These are phyloP conservation scores for Penicillium sp. DNA, from an alignment of 2,329 filamentous ascomycete species.

Conservation along the genomic window DNA sequence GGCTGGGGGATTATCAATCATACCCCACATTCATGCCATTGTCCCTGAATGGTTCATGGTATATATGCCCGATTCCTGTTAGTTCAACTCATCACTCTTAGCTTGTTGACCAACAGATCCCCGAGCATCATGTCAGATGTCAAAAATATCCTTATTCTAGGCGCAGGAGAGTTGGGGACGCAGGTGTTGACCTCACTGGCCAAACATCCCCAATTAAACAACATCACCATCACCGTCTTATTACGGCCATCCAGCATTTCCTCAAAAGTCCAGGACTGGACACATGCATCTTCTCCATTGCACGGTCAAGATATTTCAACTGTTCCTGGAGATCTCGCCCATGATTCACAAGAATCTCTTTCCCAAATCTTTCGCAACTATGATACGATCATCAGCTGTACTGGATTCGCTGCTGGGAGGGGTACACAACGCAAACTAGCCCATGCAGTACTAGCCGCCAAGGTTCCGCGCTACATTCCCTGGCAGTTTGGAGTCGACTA, in stretches of 20 bases:
- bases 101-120: no score
- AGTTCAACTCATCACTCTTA: no score
- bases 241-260: conserved; percentile 54
- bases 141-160: conserved; percentile 58
- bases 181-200: conserved; percentile 57
- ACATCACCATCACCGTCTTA: conserved; percentile 53
- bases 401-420: conserved; percentile 59
- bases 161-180: conserved; percentile 67
- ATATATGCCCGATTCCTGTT: no score
- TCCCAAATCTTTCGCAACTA: conserved; percentile 43
- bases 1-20: no score
- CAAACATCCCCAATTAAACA: conserved; percentile 44
- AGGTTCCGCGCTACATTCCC: conserved; percentile 60
- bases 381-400: conserved; percentile 58
- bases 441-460: conserved; percentile 55
- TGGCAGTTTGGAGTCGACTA: conserved; percentile 79
- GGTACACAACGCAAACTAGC: conserved; percentile 62
- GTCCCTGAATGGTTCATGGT: no score
- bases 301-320: conserved; percentile 35
- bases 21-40: no score
- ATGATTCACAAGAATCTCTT: conserved; percentile 39
- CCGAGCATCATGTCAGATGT: no score
- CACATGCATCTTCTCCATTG: conserved; percentile 1
- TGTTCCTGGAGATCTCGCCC: conserved; percentile 49
- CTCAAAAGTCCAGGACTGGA: conserved; percentile 14